Conservation (phyloP, 2,329 filamentous ascomycete genomes). For the Dichotomopilus funicola region DNA sequence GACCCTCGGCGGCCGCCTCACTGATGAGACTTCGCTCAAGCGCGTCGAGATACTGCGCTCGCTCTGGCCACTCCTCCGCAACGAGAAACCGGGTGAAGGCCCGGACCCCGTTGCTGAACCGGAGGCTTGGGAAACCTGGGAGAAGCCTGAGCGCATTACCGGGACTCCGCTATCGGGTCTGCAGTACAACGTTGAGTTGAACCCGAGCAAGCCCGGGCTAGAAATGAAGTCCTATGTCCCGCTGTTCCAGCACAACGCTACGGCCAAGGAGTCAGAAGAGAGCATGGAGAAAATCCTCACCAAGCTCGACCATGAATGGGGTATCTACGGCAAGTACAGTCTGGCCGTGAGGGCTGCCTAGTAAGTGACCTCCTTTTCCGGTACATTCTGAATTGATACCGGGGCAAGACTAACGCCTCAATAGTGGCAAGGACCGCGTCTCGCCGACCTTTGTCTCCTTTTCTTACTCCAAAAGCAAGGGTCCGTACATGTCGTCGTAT, state of each 20-base stretch:
- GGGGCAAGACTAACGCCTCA: not conserved
- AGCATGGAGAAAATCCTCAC: constrained; percentile 3
- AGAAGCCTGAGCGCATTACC: constrained; percentile 3
- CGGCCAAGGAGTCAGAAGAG: not conserved
- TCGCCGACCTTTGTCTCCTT: constrained; percentile 7
- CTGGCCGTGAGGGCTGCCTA: not conserved
- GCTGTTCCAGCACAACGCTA: constrained; percentile 6
- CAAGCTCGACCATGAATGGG: constrained; percentile 5
- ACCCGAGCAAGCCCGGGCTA: constrained; percentile 4
- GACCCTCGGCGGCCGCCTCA: constrained; percentile 4
- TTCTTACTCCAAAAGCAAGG: constrained; percentile 7
- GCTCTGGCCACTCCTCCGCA: constrained; percentile 6
- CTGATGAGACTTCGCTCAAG: constrained; percentile 7
- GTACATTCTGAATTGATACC: not conserved
- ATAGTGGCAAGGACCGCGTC: not conserved
- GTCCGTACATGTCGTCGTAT: constrained; percentile 5
- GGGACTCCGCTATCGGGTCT: constrained; percentile 1
- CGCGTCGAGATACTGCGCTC: constrained; percentile 3
- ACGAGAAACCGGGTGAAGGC: constrained; percentile 5
- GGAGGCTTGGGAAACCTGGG: constrained; percentile 6
- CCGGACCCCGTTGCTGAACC: not conserved
- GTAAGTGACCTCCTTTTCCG: not conserved
- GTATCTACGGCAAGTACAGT: constrained; percentile 4
- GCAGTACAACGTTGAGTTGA: constrained; percentile 8
- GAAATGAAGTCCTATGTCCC: constrained; percentile 8